These are phyloP conservation scores for Buxus sempervirens DNA, from an alignment of 164 flowering plant species.

Conservation along the genomic window DNA sequence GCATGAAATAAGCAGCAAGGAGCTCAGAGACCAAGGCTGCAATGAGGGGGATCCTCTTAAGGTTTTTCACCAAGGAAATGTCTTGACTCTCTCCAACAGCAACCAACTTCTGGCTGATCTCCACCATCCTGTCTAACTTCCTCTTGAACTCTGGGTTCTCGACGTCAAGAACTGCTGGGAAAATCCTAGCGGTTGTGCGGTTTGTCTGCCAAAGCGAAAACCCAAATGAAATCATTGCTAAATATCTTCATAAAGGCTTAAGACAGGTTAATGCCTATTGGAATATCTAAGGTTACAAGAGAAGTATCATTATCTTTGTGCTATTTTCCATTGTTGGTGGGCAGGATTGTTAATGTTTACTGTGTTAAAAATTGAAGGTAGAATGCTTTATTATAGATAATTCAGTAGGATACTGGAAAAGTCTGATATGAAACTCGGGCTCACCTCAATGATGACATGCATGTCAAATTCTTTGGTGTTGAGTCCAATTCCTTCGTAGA, in stretches of 20 bases:
- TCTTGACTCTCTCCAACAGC: constrained; percentile 71
- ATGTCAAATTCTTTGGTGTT: constrained; percentile 94
- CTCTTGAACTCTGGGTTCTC: constrained; percentile 98
- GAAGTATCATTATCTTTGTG: neutral
- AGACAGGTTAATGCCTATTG: neutral
- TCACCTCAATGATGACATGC: constrained; percentile 98
- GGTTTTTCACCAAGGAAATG: constrained; percentile 70
- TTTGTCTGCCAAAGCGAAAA: constrained; percentile 62
- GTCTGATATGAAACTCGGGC: neutral
- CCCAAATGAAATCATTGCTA: neutral
- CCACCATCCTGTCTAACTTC: constrained; percentile 91
- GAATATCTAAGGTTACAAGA: neutral
- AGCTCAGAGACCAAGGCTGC: constrained; percentile 80
- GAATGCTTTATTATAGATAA: too few species aligned
- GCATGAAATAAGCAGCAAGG: constrained; percentile 92
- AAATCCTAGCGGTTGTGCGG: constrained; percentile 93
- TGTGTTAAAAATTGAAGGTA: too few species aligned
- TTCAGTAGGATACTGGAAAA: too few species aligned
- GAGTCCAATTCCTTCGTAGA: constrained; percentile 97
- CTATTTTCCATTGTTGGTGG: too few species aligned
- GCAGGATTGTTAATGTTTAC: too few species aligned
- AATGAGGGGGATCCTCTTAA: constrained; percentile 77
- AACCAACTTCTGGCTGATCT: constrained; percentile 60
- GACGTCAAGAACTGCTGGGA: constrained; percentile 93
- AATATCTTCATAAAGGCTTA: neutral